Percentiles rank a stretch among this genome's conserved stretches.
phyloP scores from a whole-genome alignment of 2,329 filamentous ascomycete species.

The Penicillium capsulatum region DNA sequence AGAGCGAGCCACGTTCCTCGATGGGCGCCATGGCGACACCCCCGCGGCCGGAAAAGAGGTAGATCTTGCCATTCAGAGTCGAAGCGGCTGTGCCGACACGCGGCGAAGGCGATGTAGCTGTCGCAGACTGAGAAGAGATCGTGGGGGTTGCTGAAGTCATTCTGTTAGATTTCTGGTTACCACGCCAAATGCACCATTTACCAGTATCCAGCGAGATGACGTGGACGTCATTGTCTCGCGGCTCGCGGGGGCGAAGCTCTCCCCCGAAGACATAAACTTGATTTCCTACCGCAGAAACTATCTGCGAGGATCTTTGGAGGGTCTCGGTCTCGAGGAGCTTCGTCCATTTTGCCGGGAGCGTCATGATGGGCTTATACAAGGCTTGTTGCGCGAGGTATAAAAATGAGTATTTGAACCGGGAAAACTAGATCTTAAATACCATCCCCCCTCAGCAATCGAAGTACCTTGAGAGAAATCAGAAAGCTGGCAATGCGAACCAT shows the following conservation, averaged over 20 bases:
- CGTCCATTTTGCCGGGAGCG: conserved; percentile 7
- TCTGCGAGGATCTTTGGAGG: conserved; percentile 64
- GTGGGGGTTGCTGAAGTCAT: background rate
- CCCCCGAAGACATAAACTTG: conserved; percentile 73
- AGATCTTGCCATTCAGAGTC: conserved; percentile 65
- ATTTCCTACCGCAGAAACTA: conserved; percentile 57
- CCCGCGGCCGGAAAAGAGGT: conserved; percentile 75
- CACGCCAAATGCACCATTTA: too few relatives aligned
- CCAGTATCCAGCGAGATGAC: conserved; percentile 51
- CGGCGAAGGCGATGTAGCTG: conserved; percentile 53
- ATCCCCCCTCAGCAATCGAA: too few relatives aligned
- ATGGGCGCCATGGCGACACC: conserved; percentile 65
- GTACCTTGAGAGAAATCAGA: too few relatives aligned
- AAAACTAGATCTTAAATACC: too few relatives aligned
- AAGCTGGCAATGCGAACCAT: too few relatives aligned
- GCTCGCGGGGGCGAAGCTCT: conserved; percentile 62
- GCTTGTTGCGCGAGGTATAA: too few relatives aligned
- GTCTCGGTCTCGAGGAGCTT: conserved; percentile 23
- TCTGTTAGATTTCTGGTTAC: too few relatives aligned
- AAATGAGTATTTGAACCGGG: too few relatives aligned
- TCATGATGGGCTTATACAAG: too few relatives aligned
- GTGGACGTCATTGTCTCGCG: conserved; percentile 70
- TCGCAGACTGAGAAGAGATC: conserved; percentile 2
- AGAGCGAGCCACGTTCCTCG: conserved; percentile 69
- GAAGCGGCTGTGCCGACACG: conserved; percentile 71